Conservation (phyloP, 805 yeast genomes). For the Priceomyces fermenticarens region DNA sequence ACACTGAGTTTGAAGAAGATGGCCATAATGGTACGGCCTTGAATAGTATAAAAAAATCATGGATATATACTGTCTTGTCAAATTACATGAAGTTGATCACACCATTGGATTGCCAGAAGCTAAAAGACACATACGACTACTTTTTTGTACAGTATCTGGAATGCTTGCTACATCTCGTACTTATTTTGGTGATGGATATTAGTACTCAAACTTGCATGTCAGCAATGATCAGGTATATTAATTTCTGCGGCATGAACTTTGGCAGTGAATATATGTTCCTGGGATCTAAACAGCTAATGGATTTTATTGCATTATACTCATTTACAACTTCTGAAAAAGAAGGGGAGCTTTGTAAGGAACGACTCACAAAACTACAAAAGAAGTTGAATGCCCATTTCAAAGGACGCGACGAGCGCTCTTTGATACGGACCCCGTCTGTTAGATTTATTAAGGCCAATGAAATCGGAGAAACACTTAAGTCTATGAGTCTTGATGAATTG, state of each 20-base stretch:
- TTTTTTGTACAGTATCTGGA: slow-evolving; percentile 7
- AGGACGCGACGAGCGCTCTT: neutral
- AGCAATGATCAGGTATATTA: neutral
- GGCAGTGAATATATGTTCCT: slow-evolving; percentile 2
- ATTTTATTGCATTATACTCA: neutral
- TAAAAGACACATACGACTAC: neutral
- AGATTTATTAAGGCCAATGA: too few species aligned
- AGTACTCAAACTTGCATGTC: neutral
- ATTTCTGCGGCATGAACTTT: neutral
- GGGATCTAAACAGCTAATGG: slow-evolving; percentile 4
- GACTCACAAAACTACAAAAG: slow-evolving; percentile 6
- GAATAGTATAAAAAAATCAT: slow-evolving; percentile 3
- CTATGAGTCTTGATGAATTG: too few species aligned
- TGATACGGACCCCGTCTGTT: too few species aligned
- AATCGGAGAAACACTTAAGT: too few species aligned
- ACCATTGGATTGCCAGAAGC: neutral
- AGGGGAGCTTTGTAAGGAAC: neutral
- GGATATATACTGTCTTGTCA: slow-evolving; percentile 5
- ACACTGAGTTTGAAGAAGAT: neutral
- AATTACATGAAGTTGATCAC: slow-evolving; percentile 4
- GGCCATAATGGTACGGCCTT: neutral
- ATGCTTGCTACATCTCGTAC: slow-evolving; percentile 2
- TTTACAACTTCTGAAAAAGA: neutral
- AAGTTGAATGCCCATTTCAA: slow-evolving; percentile 2
- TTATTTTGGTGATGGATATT: neutral